These are phyloP conservation scores for Fusarium coicis DNA, from an alignment of 2,329 filamentous ascomycete species.

Conservation along the genomic window DNA sequence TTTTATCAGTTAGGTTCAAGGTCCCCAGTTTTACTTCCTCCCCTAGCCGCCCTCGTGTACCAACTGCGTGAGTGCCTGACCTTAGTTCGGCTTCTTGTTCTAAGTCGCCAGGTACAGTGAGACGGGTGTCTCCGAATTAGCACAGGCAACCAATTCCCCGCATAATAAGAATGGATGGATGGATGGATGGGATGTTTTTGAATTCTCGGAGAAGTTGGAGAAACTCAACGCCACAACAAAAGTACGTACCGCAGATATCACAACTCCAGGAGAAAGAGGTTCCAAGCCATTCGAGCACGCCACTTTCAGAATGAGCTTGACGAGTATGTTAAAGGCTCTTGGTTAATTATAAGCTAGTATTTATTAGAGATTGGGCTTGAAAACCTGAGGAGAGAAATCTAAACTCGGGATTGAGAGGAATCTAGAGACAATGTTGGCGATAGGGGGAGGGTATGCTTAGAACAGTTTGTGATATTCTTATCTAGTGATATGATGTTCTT, in stretches of 20 bases:
- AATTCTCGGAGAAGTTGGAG: constrained; percentile 10
- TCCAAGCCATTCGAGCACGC: not conserved
- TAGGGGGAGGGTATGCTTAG: not conserved
- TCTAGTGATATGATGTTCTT: not conserved
- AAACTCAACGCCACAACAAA: constrained; percentile 1
- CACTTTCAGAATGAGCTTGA: not conserved
- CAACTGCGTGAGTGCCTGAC: too few species aligned
- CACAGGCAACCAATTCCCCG: not conserved
- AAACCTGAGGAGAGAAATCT: not conserved
- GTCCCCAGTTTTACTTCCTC: too few species aligned
- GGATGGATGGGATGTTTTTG: not conserved
- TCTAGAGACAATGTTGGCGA: not conserved
- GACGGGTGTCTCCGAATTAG: not conserved
- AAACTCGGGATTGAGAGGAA: not conserved
- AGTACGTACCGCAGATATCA: not conserved
- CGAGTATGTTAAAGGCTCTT: not conserved
- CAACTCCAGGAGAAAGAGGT: not conserved
- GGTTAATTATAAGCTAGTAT: not conserved
- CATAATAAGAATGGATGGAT: not conserved
- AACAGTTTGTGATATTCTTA: not conserved
- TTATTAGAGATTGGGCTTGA: not conserved
- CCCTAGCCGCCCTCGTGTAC: too few species aligned
- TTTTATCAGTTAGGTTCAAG: too few species aligned
- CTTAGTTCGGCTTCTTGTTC: not conserved
- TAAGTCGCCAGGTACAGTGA: too few species aligned